Evolutionary conservation across 1,284 basidiomycete genomes (phyloP).

Genomic region (Gastroboletus turbinatus): DNA sequence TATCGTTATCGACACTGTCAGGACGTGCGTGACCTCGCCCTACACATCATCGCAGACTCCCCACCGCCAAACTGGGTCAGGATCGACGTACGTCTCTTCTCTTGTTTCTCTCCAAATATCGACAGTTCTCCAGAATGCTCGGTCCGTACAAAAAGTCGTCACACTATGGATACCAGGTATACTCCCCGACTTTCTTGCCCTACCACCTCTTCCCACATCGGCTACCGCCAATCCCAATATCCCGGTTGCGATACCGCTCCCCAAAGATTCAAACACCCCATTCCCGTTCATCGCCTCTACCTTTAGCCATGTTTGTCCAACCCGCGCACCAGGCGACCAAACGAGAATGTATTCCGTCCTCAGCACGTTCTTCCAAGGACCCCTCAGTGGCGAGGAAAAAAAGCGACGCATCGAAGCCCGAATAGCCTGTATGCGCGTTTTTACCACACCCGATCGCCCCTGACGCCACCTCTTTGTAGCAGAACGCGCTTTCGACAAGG

Average conservation of each 20-base stretch:
- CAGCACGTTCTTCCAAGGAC: slow-evolving; percentile 76
- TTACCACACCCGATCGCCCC: not conserved
- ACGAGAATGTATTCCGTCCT: slow-evolving; percentile 85
- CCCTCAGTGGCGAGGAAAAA: slow-evolving; percentile 78
- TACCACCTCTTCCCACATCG: slow-evolving; percentile 64
- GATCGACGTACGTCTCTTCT: slow-evolving; percentile 56
- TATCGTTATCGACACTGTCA: slow-evolving; percentile 29
- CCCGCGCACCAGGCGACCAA: slow-evolving; percentile 84
- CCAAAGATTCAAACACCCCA: slow-evolving; percentile 36
- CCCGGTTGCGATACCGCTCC: slow-evolving; percentile 63
- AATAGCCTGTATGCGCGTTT: slow-evolving; percentile 46
- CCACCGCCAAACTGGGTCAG: slow-evolving; percentile 82
- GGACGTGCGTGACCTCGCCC: slow-evolving; percentile 83
- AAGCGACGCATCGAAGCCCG: slow-evolving; percentile 58
- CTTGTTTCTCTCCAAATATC: slow-evolving; percentile 9
- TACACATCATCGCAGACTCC: slow-evolving; percentile 81
- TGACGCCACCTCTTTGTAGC: slow-evolving; percentile 38
- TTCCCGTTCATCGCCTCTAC: slow-evolving; percentile 79
- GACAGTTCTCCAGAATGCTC: slow-evolving; percentile 54
- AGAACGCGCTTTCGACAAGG: slow-evolving; percentile 57
- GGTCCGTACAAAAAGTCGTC: slow-evolving; percentile 74
- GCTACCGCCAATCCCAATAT: slow-evolving; percentile 67
- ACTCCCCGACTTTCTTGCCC: slow-evolving; percentile 63
- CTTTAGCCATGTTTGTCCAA: slow-evolving; percentile 90
- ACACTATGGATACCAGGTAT: slow-evolving; percentile 80